Base-by-base conservation (phyloP, 768 basidiomycete species). In the Mycena maculata region DNA sequence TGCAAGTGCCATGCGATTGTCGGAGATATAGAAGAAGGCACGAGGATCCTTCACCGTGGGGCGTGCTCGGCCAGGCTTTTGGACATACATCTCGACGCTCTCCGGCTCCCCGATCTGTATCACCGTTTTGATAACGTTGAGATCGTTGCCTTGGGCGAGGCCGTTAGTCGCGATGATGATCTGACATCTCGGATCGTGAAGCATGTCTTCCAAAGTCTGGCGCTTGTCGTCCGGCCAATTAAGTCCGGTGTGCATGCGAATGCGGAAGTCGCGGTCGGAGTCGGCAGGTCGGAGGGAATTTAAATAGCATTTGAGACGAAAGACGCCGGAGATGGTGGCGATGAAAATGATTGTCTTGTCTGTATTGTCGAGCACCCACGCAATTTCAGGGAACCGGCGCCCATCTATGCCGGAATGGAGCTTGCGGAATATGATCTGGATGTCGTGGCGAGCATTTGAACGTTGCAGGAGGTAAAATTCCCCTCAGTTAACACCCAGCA, bases 261-360 rank as follows among this genome's bases (percentile, higher is more conserved):
- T 47, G 4, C 57, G 57, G 39, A 33, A 15, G 12, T 58, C 57
- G 16, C 57, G 57, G 18, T 58, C 3, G 18, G 54, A 20, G 20
- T 47, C 30, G 28, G 28, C 12, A 6, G 44, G n/a, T 3, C n/a
- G 28, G 13, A 45, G 57, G 57, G 42, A 33, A 12, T 58, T 47
- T 1, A 78, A 63, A 60, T 78, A 76, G 15, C 22, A 15, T 3
- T 61, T 66, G 1, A 76, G 41, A 0, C 71, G 74, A 31, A 72
- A 72, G 10, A 71, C 73, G 3, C 74, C 67, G 0, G 57, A 11
- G 25, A 79, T 74, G 1, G 76, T 76, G 31, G 69, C 65, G 57
- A 72, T 71, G 50, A 78, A 80, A 3, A 80, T 71, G 9, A 78
- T 64, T 0, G 71, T 76, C n/a, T 72, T 73, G 28, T 61, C 31